Base-by-base conservation (phyloP, 2,329 filamentous ascomycete species). In the Sordariomycetes sp. region DNA sequence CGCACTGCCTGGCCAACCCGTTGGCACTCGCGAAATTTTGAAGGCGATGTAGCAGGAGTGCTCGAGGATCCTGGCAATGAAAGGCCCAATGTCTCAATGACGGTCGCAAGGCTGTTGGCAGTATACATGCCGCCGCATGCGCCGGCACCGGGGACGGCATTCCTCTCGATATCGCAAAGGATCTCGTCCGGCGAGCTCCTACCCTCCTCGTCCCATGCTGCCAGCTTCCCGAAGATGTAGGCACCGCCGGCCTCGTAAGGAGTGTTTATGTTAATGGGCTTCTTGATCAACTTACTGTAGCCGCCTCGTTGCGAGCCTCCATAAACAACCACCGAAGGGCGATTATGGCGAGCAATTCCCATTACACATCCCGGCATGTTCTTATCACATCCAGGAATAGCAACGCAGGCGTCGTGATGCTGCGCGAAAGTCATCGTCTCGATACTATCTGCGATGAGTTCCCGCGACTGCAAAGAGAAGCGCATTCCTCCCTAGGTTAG, bases 331-430 rank as follows among this genome's bases (percentile, higher is more conserved):
- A 95, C 67, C 30, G 86, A 92, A 4, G 90, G 90, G 8, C 90
- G 75, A 59, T 95, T 95, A 61, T 93, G 86, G 37, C 90, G 75
- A 11, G 85, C 86, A 51, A 92, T 87, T 1, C 84, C 87, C 79
- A 94, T 94, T 42, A 92, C 69, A 12, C 84, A 82, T 42, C 88
- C 87, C 0, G 88, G 88, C 90, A 95, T 95, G 58, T 95, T 95
- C 72, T 95, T 95, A 64, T 95, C 88, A 56, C 88, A 95, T 8
- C 88, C 88, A 0, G 88, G 87, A 46, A 95, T 90, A 20, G 85
- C 79, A 55, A 95, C 88, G 57, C 88, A 93, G 38, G 87, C 90
- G 54, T 95, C 90, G 58, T 95, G 86, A 46, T 83, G 83, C 55
- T 95, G 88, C 5, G 85, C 90, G 54, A 82, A 90, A 2, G 87